Evolutionary conservation across 345 rosid genomes (phyloP).

Genomic region (Trapa incisa): DNA sequence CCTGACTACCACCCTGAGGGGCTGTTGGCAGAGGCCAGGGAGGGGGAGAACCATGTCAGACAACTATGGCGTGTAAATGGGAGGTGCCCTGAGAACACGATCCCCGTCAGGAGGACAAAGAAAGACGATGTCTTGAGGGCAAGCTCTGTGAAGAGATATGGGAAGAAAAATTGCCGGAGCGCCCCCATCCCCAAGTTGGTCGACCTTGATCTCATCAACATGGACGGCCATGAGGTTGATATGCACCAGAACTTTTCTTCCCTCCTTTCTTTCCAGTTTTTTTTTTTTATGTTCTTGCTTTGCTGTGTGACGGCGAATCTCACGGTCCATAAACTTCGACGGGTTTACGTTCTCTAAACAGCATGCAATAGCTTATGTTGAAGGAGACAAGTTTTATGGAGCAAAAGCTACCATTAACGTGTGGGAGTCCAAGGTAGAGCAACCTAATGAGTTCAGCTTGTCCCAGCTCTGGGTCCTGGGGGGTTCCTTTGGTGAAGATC

Average conservation of each 20-base stretch:
- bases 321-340: not conserved
- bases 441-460: constrained; percentile 40
- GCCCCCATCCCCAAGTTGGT: constrained; percentile 40
- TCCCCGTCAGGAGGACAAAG: constrained; percentile 58
- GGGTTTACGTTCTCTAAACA: constrained; percentile 7
- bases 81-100: constrained; percentile 46
- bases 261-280: not conserved
- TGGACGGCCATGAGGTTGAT: constrained; percentile 17
- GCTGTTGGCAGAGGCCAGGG: constrained; percentile 18
- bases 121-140: constrained; percentile 60
- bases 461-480: constrained; percentile 45
- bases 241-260: not conserved
- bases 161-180: constrained; percentile 30
- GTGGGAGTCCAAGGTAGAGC: constrained; percentile 39
- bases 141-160: constrained; percentile 53
- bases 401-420: constrained; percentile 44
- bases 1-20: constrained; percentile 41
- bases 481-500: constrained; percentile 44
- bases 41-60: constrained; percentile 13
- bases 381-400: constrained; percentile 36
- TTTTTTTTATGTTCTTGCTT: not conserved
- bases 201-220: constrained; percentile 24
- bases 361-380: constrained; percentile 46
- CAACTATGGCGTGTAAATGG: constrained; percentile 42
- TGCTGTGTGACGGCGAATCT: not conserved